A percentile compares a stretch with the other conserved stretches of the same genome.
Conservation (phyloP, 352 stramenopile species). For the Pythium aristosporum region DNA sequence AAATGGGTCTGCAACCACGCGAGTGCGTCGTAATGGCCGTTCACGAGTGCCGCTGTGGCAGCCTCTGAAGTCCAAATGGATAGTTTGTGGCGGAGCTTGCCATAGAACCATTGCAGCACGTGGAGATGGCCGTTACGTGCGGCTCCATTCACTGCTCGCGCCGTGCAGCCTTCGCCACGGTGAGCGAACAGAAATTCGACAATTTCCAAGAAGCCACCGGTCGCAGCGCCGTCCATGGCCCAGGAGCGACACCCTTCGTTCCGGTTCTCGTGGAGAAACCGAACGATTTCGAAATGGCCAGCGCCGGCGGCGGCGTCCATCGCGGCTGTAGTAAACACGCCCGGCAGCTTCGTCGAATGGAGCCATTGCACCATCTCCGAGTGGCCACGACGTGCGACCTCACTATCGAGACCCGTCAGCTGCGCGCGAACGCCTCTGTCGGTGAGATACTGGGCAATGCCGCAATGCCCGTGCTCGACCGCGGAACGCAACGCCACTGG, state of each 20-base stretch:
- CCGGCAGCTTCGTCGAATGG: neutral
- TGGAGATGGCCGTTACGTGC: slow-evolving; percentile 13
- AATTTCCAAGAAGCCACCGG: slow-evolving; percentile 1
- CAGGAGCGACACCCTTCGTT: slow-evolving; percentile 7
- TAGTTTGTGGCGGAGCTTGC: neutral
- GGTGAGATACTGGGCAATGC: neutral
- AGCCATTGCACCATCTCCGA: slow-evolving; percentile 10
- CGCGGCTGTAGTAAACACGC: slow-evolving; percentile 5
- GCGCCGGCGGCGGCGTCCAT: slow-evolving; percentile 8
- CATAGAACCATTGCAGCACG: slow-evolving; percentile 12
- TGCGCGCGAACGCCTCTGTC: slow-evolving; percentile 3
- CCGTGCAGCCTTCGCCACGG: slow-evolving; percentile 12
- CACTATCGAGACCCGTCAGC: neutral
- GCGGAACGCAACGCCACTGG: neutral
- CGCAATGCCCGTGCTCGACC: slow-evolving; percentile 7
- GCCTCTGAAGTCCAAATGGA: slow-evolving; percentile 9
- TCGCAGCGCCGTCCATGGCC: slow-evolving; percentile 15
- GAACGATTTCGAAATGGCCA: slow-evolving; percentile 10
- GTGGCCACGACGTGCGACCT: slow-evolving; percentile 1
- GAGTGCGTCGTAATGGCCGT: slow-evolving; percentile 12
- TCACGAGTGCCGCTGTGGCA: neutral
- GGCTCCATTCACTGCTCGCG: slow-evolving; percentile 8
- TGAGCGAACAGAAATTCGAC: slow-evolving; percentile 4
- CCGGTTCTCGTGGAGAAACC: slow-evolving; percentile 15
- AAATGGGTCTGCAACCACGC: slow-evolving; percentile 2